Percentiles rank a stretch among this genome's conserved stretches.
Evolutionary conservation across 2,329 filamentous ascomycete species (phyloP).

Genomic region (Botryosphaeria dothidea): DNA sequence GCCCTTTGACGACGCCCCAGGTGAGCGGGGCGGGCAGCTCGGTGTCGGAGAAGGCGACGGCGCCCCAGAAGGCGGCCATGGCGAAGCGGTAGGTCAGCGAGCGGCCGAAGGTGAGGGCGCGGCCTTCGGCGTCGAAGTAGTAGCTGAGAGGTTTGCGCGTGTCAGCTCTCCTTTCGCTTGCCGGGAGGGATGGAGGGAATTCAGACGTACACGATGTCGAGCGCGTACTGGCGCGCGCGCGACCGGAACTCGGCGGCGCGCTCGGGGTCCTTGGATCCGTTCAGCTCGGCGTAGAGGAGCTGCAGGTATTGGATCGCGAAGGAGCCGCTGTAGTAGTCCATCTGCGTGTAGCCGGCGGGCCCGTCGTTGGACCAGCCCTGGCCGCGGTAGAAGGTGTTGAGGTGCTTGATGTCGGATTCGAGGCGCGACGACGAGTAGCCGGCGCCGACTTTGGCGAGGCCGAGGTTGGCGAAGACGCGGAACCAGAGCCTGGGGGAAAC

Average conservation of each 20-base stretch:
- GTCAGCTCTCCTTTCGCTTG: too few species aligned
- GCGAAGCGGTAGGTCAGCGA: constrained; percentile 81
- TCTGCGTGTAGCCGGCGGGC: constrained; percentile 75
- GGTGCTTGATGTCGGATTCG: constrained; percentile 73
- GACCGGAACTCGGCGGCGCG: constrained; percentile 69
- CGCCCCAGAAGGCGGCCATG: constrained; percentile 83
- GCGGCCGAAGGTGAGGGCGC: constrained; percentile 74
- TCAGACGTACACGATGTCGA: constrained; percentile 72
- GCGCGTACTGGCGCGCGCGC: constrained; percentile 65
- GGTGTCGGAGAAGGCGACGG: constrained; percentile 73
- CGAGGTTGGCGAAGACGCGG: constrained; percentile 79
- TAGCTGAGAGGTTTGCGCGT: too few species aligned
- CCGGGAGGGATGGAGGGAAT: too few species aligned
- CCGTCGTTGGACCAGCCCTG: constrained; percentile 83
- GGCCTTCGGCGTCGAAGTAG: constrained; percentile 72
- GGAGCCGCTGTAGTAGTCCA: constrained; percentile 83
- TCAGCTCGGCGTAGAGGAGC: constrained; percentile 73
- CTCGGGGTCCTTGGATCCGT: constrained; percentile 63
- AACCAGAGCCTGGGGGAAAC: constrained; percentile 63
- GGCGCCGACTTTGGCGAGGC: constrained; percentile 72
- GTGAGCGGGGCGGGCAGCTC: constrained; percentile 70
- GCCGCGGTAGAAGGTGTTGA: constrained; percentile 80
- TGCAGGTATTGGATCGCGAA: constrained; percentile 82
- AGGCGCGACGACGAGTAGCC: constrained; percentile 69
- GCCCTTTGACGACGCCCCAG: constrained; percentile 78